phyloP scores from a whole-genome alignment of 768 basidiomycete species.

The Lyophyllum shimeji region DNA sequence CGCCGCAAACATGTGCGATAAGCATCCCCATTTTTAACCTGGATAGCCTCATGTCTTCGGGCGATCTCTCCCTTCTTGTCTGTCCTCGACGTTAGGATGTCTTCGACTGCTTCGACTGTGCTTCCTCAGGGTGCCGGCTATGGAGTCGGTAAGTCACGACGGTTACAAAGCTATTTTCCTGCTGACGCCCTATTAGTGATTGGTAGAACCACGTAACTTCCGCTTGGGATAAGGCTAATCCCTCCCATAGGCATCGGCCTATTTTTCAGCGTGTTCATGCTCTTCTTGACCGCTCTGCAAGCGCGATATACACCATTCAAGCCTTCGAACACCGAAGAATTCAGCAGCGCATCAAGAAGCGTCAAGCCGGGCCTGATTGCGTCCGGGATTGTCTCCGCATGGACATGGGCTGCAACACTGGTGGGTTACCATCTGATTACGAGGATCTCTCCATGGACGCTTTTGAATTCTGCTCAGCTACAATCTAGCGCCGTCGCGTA shows the following conservation, averaged over 20 bases:
- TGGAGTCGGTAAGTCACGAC: conserved; percentile 21
- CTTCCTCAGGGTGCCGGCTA: conserved; percentile 20
- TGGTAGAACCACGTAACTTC: conserved; percentile 31
- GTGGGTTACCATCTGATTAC: conserved; percentile 29
- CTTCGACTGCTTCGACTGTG: conserved; percentile 3
- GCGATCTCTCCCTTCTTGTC: background rate
- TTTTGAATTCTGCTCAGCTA: conserved; percentile 31
- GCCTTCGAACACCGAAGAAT: conserved; percentile 79
- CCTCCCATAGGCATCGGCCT: conserved; percentile 71
- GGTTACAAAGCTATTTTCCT: background rate
- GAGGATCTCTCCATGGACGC: background rate
- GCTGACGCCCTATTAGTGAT: conserved; percentile 37
- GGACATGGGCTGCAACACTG: conserved; percentile 87
- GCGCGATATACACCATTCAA: conserved; percentile 82
- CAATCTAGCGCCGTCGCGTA: conserved; percentile 87
- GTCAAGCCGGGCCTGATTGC: conserved; percentile 93
- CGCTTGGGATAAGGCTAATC: background rate
- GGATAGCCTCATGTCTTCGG: background rate
- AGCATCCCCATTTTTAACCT: background rate
- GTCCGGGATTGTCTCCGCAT: conserved; percentile 88
- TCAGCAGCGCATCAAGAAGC: conserved; percentile 77
- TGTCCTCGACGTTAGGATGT: background rate
- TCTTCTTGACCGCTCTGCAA: conserved; percentile 76
- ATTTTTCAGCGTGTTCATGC: conserved; percentile 84
- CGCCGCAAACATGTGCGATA: background rate